A percentile compares a stretch with the other conserved stretches of the same genome.
Evolutionary conservation across 352 stramenopile species (phyloP).

Genomic region (Paralagenidium karlingii): DNA sequence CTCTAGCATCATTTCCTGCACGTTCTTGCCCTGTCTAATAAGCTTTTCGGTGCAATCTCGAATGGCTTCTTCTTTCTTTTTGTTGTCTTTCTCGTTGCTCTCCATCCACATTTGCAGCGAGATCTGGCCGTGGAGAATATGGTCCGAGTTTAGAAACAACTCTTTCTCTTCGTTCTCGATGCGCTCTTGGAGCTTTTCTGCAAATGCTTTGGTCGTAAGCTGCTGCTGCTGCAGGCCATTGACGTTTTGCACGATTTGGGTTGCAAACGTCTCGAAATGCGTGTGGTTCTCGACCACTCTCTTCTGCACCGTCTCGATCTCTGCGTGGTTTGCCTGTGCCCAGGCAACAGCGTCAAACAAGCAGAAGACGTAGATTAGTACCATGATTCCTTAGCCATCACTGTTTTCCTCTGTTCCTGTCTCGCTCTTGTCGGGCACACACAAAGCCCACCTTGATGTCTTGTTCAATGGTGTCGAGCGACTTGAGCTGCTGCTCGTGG

Average conservation of each 20-base stretch:
- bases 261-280: slow-evolving; percentile 33
- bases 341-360: slow-evolving; percentile 35
- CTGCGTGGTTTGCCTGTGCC: slow-evolving; percentile 32
- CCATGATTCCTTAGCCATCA: neutral
- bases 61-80: slow-evolving; percentile 58
- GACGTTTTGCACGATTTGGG: slow-evolving; percentile 37
- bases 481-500: slow-evolving; percentile 50
- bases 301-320: slow-evolving; percentile 26
- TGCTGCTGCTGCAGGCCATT: slow-evolving; percentile 39
- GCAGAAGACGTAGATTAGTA: slow-evolving; percentile 3
- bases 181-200: slow-evolving; percentile 73
- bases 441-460: slow-evolving; percentile 4
- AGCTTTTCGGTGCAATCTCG: slow-evolving; percentile 73
- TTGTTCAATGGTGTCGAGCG: slow-evolving; percentile 27
- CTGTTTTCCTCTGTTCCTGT: no score
- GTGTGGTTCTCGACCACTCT: slow-evolving; percentile 27
- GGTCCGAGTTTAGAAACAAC: slow-evolving; percentile 63
- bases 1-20: slow-evolving; percentile 81
- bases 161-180: slow-evolving; percentile 77
- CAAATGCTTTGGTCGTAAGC: slow-evolving; percentile 67
- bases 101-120: slow-evolving; percentile 77
- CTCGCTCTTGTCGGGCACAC: no score
- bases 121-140: slow-evolving; percentile 66
- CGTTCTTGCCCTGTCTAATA: slow-evolving; percentile 64
- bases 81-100: slow-evolving; percentile 48